Conservation (phyloP, 2,329 filamentous ascomycete species). For the Stachybotrys echinatus region DNA sequence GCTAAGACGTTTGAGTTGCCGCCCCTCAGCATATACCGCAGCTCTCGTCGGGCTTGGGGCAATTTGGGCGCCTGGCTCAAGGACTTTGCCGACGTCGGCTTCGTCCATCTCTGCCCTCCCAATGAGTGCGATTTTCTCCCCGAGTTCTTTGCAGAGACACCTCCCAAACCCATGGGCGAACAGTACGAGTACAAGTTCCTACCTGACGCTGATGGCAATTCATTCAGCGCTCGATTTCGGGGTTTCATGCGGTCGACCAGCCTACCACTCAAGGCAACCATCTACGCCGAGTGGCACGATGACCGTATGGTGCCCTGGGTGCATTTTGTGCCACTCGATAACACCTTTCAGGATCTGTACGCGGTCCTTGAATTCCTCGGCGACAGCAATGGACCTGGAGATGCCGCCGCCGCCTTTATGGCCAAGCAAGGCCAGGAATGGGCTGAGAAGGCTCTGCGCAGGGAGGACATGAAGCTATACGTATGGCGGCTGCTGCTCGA, state of each 20-base stretch:
- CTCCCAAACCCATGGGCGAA: slow-evolving; percentile 34
- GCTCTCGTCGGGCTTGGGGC: slow-evolving; percentile 23
- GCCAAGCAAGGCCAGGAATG: slow-evolving; percentile 55
- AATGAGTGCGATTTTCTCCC: slow-evolving; percentile 33
- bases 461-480: slow-evolving; percentile 64
- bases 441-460: slow-evolving; percentile 55
- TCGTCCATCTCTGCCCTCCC: slow-evolving; percentile 33
- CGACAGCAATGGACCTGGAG: slow-evolving; percentile 38
- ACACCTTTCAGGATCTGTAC: slow-evolving; percentile 62
- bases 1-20: slow-evolving; percentile 46
- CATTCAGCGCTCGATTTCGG: slow-evolving; percentile 57
- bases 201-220: slow-evolving; percentile 67
- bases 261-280: slow-evolving; percentile 64
- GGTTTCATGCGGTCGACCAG: slow-evolving; percentile 59
- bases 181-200: slow-evolving; percentile 60
- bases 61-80: slow-evolving; percentile 36
- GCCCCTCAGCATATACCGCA: slow-evolving; percentile 34
- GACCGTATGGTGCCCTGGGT: slow-evolving; percentile 62
- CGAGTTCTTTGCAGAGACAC: slow-evolving; percentile 26
- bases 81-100: slow-evolving; percentile 36
- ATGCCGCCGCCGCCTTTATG: slow-evolving; percentile 53
- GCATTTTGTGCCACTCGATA: slow-evolving; percentile 69
- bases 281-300: slow-evolving; percentile 74
- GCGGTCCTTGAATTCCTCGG: slow-evolving; percentile 61
- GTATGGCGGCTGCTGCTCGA: slow-evolving; percentile 56